Evolutionary conservation across 305 asterid species (phyloP).

Genomic region (Lippia alba): DNA sequence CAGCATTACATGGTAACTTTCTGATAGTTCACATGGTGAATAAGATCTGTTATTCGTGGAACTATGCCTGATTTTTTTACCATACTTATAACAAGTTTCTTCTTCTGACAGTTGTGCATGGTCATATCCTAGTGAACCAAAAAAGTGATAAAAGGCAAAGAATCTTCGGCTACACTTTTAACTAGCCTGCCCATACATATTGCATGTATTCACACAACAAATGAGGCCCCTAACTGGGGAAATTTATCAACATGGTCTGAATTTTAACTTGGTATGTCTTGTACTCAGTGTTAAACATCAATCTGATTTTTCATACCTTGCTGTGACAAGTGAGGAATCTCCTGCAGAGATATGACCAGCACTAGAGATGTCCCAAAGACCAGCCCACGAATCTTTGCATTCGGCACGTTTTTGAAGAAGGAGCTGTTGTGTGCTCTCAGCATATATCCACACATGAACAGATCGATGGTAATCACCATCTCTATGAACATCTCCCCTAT

Average conservation of each 20-base stretch:
- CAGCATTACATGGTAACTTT: not conserved
- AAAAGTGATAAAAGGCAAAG: not conserved
- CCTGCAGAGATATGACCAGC: slow-evolving; percentile 97
- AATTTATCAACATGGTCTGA: too few relatives aligned
- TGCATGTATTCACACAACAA: too few relatives aligned
- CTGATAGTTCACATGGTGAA: not conserved
- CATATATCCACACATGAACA: slow-evolving; percentile 92
- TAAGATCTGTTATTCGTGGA: not conserved
- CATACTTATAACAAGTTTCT: not conserved
- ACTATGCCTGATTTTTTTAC: slow-evolving; percentile 15
- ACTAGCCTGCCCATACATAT: too few relatives aligned
- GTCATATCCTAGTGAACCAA: slow-evolving; percentile 2
- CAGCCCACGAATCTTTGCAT: slow-evolving; percentile 96
- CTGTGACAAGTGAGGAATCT: slow-evolving; percentile 90
- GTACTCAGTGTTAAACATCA: not conserved
- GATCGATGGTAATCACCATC: slow-evolving; percentile 96
- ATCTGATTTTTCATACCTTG: slow-evolving; percentile 52
- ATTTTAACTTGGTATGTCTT: too few relatives aligned
- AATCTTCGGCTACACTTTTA: too few relatives aligned
- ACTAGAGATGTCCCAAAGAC: slow-evolving; percentile 93
- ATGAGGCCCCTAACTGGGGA: too few relatives aligned
- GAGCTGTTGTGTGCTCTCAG: slow-evolving; percentile 85
- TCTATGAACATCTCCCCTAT: slow-evolving; percentile 77
- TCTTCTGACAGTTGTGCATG: not conserved
- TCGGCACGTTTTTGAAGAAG: slow-evolving; percentile 83